Conservation (phyloP, 345 rosid genomes). For the Brassica carinata region DNA sequence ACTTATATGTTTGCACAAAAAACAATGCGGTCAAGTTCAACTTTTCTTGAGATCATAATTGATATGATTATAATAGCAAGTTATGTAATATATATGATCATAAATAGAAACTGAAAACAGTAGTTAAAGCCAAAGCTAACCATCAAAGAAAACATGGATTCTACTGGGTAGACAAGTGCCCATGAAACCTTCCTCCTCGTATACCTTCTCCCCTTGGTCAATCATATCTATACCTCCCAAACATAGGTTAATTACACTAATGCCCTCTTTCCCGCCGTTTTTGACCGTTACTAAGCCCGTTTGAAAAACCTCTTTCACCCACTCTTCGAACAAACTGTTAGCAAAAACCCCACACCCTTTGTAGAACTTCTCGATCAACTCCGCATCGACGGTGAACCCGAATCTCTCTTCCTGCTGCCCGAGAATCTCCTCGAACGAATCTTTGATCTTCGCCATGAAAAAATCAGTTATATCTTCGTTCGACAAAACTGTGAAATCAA, state of each 20-base stretch:
- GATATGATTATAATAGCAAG: neutral
- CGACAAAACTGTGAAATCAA: conserved; percentile 44
- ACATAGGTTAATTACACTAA: conserved; percentile 43
- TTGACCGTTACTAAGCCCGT: conserved; percentile 41
- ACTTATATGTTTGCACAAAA: too few relatives aligned
- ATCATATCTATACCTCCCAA: conserved; percentile 43
- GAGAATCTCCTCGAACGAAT: conserved; percentile 47
- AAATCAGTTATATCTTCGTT: conserved; percentile 40
- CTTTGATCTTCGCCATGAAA: conserved; percentile 48
- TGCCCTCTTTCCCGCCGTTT: conserved; percentile 44
- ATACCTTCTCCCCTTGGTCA: conserved; percentile 38
- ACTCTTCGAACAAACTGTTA: conserved; percentile 63
- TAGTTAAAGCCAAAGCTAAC: conserved; percentile 30
- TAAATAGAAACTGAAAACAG: neutral
- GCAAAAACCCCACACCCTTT: conserved; percentile 36
- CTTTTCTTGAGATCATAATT: too few relatives aligned
- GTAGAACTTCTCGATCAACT: conserved; percentile 52
- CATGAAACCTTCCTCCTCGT: conserved; percentile 43
- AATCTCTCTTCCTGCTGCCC: conserved; percentile 45
- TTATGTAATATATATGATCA: too few relatives aligned
- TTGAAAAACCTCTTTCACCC: conserved; percentile 72
- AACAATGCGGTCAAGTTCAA: too few relatives aligned
- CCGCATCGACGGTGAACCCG: conserved; percentile 55
- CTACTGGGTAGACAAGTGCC: conserved; percentile 41
- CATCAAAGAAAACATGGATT: conserved; percentile 44